Evolutionary conservation across 495 filamentous ascomycete genomes (phyloP).

Genomic region (Daldinia caldariorum): DNA sequence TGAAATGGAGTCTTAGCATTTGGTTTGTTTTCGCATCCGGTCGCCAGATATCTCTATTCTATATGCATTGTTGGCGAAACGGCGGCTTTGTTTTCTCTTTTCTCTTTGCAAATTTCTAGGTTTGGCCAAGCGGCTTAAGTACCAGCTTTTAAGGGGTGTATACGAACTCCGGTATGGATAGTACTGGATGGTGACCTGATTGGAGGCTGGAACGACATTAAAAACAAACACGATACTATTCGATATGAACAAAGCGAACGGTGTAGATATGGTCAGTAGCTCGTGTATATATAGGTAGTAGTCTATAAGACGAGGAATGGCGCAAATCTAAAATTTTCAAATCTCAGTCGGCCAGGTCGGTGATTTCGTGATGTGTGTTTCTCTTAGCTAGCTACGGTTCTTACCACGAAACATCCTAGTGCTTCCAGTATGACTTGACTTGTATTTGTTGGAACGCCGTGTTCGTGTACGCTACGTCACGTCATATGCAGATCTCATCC

Average conservation of each 20-base stretch:
- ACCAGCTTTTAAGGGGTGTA: conserved; percentile 10
- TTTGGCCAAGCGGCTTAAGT: conserved; percentile 21
- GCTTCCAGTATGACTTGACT: no score
- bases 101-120: conserved; percentile 11
- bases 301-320: conserved; percentile 40
- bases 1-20: conserved; percentile 45
- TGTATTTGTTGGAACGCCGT: no score
- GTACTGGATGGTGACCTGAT: background rate
- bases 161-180: conserved; percentile 1
- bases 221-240: conserved; percentile 25
- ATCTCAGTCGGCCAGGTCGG: background rate
- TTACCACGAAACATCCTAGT: background rate
- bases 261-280: conserved; percentile 33
- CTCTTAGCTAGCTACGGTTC: background rate
- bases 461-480: no score
- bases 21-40: conserved; percentile 24
- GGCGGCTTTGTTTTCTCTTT: conserved; percentile 25
- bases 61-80: conserved; percentile 41
- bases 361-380: background rate
- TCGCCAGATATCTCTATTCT: conserved; percentile 16
- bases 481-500: no score
- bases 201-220: conserved; percentile 17
- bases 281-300: conserved; percentile 46
- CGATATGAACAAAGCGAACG: conserved; percentile 32
- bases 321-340: conserved; percentile 4